Conservation (phyloP, 805 yeast species). For the Sugiyamaella qingdaonensis region DNA sequence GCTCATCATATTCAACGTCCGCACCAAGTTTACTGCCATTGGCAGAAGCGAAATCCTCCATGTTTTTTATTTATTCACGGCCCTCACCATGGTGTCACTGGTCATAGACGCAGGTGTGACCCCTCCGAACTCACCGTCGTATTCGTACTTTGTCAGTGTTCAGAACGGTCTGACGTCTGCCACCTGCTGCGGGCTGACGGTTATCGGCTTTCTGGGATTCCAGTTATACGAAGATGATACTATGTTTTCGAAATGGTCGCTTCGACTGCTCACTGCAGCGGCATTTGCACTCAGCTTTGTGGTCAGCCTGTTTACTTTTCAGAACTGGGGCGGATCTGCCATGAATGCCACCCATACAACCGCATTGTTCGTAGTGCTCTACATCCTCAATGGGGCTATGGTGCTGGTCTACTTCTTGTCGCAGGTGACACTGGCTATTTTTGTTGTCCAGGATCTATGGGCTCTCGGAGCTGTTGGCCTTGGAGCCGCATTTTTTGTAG, state of each 20-base stretch:
- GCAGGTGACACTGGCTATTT: conserved; percentile 62
- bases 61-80: conserved; percentile 58
- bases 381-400: conserved; percentile 65
- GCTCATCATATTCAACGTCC: conserved; percentile 70
- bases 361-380: conserved; percentile 67
- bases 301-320: conserved; percentile 67
- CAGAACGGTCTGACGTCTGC: conserved; percentile 75
- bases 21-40: conserved; percentile 88
- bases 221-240: conserved; percentile 97
- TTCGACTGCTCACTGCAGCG: conserved; percentile 48
- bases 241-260: conserved; percentile 50
- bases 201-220: conserved; percentile 77
- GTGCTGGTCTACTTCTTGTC: conserved; percentile 59
- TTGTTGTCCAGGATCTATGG: conserved; percentile 77
- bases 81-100: conserved; percentile 58
- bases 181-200: conserved; percentile 61
- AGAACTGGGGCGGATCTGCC: conserved; percentile 47
- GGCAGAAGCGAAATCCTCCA: conserved; percentile 83
- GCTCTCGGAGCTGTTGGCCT: conserved; percentile 78
- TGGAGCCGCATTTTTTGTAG: conserved; percentile 67
- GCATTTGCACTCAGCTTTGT: conserved; percentile 67
- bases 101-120: conserved; percentile 90
- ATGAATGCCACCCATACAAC: conserved; percentile 51
- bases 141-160: conserved; percentile 76
- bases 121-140: conserved; percentile 75